A percentile compares a stretch with the other conserved stretches of the same genome.
These are phyloP conservation scores for Leptomonas pyrrhocoris DNA, from an alignment of 208 protist genomes.

Conservation along the genomic window DNA sequence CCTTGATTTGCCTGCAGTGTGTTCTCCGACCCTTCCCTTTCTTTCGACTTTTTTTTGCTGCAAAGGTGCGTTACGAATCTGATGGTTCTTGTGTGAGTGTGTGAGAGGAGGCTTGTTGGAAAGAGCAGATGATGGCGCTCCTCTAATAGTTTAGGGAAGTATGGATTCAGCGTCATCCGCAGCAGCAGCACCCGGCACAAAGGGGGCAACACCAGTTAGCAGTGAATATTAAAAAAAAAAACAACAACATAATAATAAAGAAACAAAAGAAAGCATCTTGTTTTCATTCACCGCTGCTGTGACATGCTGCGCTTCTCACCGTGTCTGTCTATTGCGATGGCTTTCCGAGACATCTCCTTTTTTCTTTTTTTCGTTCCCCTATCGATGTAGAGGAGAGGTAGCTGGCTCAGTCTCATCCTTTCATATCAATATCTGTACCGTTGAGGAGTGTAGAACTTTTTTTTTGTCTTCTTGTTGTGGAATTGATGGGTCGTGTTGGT, in stretches of 20 bases:
- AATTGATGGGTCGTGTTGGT: neutral
- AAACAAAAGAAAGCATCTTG: neutral
- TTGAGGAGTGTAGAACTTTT: neutral
- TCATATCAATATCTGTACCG: neutral
- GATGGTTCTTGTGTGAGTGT: neutral
- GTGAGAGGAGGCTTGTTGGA: neutral
- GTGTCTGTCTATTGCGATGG: neutral
- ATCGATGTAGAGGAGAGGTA: neutral
- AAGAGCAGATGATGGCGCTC: no score
- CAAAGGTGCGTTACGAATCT: neutral
- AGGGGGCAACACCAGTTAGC: no score
- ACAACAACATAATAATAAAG: neutral
- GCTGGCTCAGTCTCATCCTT: neutral
- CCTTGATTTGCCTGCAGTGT: neutral
- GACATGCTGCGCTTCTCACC: no score
- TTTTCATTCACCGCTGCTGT: neutral
- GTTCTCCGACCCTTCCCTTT: neutral
- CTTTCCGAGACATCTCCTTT: neutral
- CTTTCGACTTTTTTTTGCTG: neutral
- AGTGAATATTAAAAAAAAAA: no score
- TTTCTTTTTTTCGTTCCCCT: conserved; percentile 3
- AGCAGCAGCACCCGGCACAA: neutral
- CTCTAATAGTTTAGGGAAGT: no score
- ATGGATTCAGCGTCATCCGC: no score
- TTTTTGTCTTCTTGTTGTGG: neutral